Conservation (phyloP, 2,329 filamentous ascomycete genomes). For the Diplodia intermedia region DNA sequence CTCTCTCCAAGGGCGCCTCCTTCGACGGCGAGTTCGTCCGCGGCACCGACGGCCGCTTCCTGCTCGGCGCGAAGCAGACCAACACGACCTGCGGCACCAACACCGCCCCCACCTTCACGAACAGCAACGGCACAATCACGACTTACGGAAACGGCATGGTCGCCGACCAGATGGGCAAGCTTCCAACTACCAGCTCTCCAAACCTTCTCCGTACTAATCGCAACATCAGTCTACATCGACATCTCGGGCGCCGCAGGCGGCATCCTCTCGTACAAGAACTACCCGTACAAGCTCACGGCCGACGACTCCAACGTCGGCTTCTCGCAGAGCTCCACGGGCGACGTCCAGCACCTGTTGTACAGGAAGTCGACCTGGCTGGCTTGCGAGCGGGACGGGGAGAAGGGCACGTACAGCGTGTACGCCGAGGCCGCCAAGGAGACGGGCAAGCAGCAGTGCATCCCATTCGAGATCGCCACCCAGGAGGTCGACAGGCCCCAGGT, state of each 20-base stretch:
- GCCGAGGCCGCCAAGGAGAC: background rate
- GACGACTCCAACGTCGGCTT: slow-evolving; percentile 12
- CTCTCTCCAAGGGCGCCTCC: slow-evolving; percentile 7
- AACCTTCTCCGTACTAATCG: too few species aligned
- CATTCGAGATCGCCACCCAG: slow-evolving; percentile 8
- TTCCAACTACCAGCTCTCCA: accelerated
- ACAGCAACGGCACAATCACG: slow-evolving; percentile 14
- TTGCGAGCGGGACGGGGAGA: background rate
- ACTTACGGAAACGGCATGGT: slow-evolving; percentile 21
- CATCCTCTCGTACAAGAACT: slow-evolving; percentile 26
- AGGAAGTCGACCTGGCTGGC: slow-evolving; percentile 10
- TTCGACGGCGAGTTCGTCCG: slow-evolving; percentile 18
- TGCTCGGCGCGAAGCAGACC: slow-evolving; percentile 16
- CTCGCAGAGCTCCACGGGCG: background rate
- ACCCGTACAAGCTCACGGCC: slow-evolving; percentile 4
- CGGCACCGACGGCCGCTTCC: slow-evolving; percentile 9
- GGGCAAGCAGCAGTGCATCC: slow-evolving; percentile 13
- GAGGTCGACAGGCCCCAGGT: background rate
- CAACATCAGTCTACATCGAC: slow-evolving; percentile 6
- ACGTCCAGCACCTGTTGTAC: slow-evolving; percentile 6
- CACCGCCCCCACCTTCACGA: slow-evolving; percentile 1
- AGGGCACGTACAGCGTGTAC: slow-evolving; percentile 9
- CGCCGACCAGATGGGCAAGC: slow-evolving; percentile 9
- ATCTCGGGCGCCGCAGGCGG: slow-evolving; percentile 16
- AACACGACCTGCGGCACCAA: slow-evolving; percentile 19